A percentile compares a stretch with the other conserved stretches of the same genome.
These are phyloP conservation scores for Phoenix dactylifera DNA, from an alignment of 176 grass and related monocot genomes.

Conservation along the genomic window DNA sequence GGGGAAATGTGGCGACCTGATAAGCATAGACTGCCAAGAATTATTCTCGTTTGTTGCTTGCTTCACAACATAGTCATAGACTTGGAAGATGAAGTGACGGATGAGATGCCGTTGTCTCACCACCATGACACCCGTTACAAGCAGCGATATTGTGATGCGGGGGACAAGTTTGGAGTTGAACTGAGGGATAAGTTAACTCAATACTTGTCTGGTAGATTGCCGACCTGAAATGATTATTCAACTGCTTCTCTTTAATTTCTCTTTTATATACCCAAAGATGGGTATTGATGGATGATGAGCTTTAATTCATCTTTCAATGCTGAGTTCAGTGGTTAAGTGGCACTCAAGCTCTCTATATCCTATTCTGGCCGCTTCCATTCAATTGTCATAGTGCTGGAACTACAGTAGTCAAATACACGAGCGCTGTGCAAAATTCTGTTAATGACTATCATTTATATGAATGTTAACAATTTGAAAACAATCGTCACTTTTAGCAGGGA, in stretches of 20 bases:
- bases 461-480: too few species aligned
- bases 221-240: neutral
- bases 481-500: too few species aligned
- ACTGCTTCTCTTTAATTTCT: neutral
- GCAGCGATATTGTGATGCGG: slow-evolving; percentile 48
- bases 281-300: too few species aligned
- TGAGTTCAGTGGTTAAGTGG: too few species aligned
- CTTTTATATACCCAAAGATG: too few species aligned
- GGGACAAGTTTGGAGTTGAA: slow-evolving; percentile 43
- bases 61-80: slow-evolving; percentile 78
- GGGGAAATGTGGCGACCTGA: slow-evolving; percentile 97
- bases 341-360: too few species aligned
- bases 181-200: slow-evolving; percentile 44
- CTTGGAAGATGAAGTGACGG: slow-evolving; percentile 38
- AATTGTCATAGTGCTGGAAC: too few species aligned
- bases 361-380: too few species aligned
- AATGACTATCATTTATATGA: too few species aligned
- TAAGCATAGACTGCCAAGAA: slow-evolving; percentile 81
- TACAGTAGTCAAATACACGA: too few species aligned
- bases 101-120: slow-evolving; percentile 3
- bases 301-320: too few species aligned
- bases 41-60: slow-evolving; percentile 84
- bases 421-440: too few species aligned
- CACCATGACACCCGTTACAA: slow-evolving; percentile 59
- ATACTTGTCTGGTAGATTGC: slow-evolving; percentile 26